Evolutionary conservation across 768 basidiomycete species (phyloP), one percentile per base, ranked within the genome.

Genomic region (Lactarius trivialis): DNA sequence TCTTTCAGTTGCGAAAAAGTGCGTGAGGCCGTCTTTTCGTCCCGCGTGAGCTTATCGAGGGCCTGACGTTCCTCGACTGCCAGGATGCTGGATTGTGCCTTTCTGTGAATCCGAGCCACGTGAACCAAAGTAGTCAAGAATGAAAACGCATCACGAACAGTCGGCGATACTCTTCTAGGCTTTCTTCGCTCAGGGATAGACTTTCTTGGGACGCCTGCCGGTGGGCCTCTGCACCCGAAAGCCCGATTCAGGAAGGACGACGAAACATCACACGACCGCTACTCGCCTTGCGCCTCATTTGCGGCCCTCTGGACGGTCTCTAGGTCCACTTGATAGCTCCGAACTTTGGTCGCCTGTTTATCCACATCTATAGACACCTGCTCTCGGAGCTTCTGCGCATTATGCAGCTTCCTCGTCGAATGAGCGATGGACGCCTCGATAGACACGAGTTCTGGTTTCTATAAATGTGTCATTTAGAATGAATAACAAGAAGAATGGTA

Each of bases 371-470:
- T 85, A 43, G 74, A 70, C 0, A 94, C 82, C 48, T 86, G 84
- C 32, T 85, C 85, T 45, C 76, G 78, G 2, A 83, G 81, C 59
- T 82, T 82, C 55, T 77, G 72, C 0, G 91, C 86, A 66, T 91
- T 91, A 57, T 83, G 81, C 30, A 84, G 75, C 70, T 95, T 96
- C 55, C 91, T 83, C 30, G 83, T 79, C 0, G 90, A 85, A 70
- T 98, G 96, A 11, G 85, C 82, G 60, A 98, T 93, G 70, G 95
- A 92, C 6, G 91, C 89, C 60, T 96, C 91, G 30, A 89, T 77
- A 0, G 87, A 81, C 30, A 93, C 85, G 2, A 98, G 79, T 52
- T 90, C 89, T 2, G 97, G 95, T 75, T 83, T 84, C 93, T 96
- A 64, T 34, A n/a, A 14, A 8, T 11, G 28, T 19, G 12, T 12